Base-by-base conservation (phyloP, 768 basidiomycete species). In the Pisolithus marmoratus region DNA sequence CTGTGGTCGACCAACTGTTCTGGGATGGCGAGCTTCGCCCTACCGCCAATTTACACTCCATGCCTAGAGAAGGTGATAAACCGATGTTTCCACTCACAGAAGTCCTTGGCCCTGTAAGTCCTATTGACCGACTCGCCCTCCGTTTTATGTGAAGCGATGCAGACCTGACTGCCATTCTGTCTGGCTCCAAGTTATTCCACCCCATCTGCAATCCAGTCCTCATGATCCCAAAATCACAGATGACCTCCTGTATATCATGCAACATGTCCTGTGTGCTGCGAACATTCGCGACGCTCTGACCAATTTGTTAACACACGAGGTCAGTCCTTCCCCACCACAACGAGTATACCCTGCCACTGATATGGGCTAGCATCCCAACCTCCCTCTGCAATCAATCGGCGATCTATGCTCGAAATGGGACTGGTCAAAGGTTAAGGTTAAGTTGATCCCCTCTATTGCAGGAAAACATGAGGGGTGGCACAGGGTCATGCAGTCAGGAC, bases 401-500 rank as follows among this genome's bases (percentile, higher is more conserved):
- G 83, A 85, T 26, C 73, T 91, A 41, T 77, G 83, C 31, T 77
- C 70, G 48, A 77, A 74, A 46, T 96, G 87, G 85, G 89, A 95
- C 63, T 95, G 89, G 76, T 84, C 83, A 8, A 81, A 79, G 42
- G 82, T 94, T 42, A 81, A 75, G 49, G 87, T 78, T 7, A 77
- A 83, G 51, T 76, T 96, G 8, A 73, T 95, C 3, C 74, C 91
- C 36, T 94, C 90, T 24, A 72, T 94, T n/a, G 83, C 90, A 5
- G 93, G 93, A 24, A 88, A 80, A 67, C n/a, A 90, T 60, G 83
- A 90, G 65, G 88, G 90, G 4, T 89, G 85, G 85, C 79, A 77
- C 12, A 70, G 70, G 44, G 76, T 82, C 42, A 67, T 74, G 45
- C 72, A 69, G 54, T 81, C 75, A 2, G 94, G 94, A 0, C 87